Evolutionary conservation across 495 filamentous ascomycete genomes (phyloP), one percentile per base, ranked within the genome.

Genomic region (Penicillium steckii): DNA sequence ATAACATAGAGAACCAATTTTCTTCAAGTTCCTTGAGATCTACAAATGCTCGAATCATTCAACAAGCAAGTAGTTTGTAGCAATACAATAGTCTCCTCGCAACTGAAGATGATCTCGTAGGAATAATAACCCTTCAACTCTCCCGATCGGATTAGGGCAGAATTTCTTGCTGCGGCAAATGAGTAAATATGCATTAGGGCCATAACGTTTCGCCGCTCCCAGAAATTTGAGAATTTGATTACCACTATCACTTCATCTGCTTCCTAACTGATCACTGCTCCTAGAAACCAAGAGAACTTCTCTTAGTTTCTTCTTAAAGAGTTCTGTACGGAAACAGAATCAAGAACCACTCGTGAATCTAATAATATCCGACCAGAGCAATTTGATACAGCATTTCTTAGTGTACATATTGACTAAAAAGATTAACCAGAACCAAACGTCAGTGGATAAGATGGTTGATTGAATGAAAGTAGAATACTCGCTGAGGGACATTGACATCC

Each of bases 261-360:
- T 32, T 13, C 10, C 10, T 13, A 12, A 32, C 29, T 32, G 2
- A n/a, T n/a, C 29, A 32, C 5, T 12, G 29, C 10, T 32, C 29
- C 29, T n/a, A 2, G 10, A 13, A 32, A n/a, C n/a, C n/a, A n/a
- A n/a, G n/a, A n/a, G n/a, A n/a, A n/a, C n/a, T n/a, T n/a, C n/a
- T n/a, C n/a, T n/a, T n/a, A n/a, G n/a, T 43, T 43, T 29, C 17
- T 43, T 43, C 40, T 43, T 22, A 3, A 10, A 7, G 19, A 18
- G 7, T 43, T 22, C 40, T 21, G 27, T 26, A 26, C 19, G 44
- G 24, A 30, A 15, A 8, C 26, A 23, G 30, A 26, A 46, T 32
- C 44, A 30, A 46, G 44, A 46, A 46, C 13, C 44, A 27, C 25
- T n/a, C 26, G 44, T 46, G 44, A 26, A 15, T 32, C 44, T 26